phyloP scores from a whole-genome alignment of 805 yeast genomes.

The Kluyveromyces siamensis region DNA sequence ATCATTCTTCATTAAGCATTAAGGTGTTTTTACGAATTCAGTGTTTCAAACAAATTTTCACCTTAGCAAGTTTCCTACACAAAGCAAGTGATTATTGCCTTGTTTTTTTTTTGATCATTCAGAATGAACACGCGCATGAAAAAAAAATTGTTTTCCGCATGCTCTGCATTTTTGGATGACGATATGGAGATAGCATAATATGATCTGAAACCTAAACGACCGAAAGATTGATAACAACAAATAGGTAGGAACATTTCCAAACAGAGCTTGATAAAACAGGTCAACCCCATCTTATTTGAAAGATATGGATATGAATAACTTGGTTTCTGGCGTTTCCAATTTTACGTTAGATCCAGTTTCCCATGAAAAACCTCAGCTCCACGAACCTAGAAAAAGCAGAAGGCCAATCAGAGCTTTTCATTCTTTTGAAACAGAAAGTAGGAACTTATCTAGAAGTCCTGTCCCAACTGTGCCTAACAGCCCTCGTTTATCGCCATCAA shows the following conservation, averaged over 20 bases:
- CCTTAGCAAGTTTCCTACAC: too few species aligned
- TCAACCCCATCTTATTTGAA: neutral
- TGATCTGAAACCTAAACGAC: neutral
- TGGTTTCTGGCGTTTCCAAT: slow-evolving; percentile 13
- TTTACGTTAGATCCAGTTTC: slow-evolving; percentile 14
- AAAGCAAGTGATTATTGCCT: neutral
- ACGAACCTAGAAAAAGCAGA: slow-evolving; percentile 14
- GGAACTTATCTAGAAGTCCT: neutral
- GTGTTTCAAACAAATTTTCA: too few species aligned
- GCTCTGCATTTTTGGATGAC: too few species aligned
- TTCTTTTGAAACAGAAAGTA: slow-evolving; percentile 8
- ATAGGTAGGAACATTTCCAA: neutral
- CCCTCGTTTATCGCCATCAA: neutral
- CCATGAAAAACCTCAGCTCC: slow-evolving; percentile 2
- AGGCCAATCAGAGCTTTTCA: slow-evolving; percentile 28
- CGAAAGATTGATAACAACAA: neutral
- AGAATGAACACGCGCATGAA: neutral
- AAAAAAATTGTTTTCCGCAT: too few species aligned
- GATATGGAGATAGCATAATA: too few species aligned
- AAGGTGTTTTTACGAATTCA: too few species aligned
- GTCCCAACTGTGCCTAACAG: neutral
- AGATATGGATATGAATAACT: slow-evolving; percentile 10
- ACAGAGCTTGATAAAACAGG: neutral
- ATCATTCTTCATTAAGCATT: too few species aligned
- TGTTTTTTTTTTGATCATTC: neutral